phyloP scores from a whole-genome alignment of 441 rosid genomes.

The Isatis lusitanica region DNA sequence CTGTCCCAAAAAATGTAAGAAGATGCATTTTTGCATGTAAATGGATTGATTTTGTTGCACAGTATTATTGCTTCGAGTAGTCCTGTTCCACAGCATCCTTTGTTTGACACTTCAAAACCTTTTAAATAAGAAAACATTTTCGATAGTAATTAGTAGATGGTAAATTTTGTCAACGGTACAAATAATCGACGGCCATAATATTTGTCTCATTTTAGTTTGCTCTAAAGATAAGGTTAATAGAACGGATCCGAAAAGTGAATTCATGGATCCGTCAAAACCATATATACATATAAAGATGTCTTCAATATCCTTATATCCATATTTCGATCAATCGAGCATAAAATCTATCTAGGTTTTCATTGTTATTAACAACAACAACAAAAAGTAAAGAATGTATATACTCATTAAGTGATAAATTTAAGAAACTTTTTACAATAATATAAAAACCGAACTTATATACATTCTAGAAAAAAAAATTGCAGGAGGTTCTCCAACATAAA shows the following conservation, averaged over 20 bases:
- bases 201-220: background rate
- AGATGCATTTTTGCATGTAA: conserved; percentile 41
- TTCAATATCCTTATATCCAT: background rate
- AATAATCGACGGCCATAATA: background rate
- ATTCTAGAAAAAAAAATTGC: too few relatives aligned
- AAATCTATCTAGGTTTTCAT: background rate
- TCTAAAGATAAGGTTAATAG: background rate
- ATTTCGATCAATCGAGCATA: background rate
- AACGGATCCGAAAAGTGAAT: background rate
- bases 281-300: background rate
- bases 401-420: background rate
- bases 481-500: too few relatives aligned
- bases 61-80: conserved; percentile 42
- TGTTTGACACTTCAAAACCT: conserved; percentile 47
- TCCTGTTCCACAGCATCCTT: conserved; percentile 69
- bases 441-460: too few relatives aligned
- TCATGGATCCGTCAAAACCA: background rate
- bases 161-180: background rate
- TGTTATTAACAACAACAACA: background rate
- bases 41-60: conserved; percentile 40
- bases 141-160: background rate
- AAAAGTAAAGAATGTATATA: background rate
- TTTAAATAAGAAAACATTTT: background rate
- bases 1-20: conserved; percentile 63
- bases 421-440: background rate